A percentile compares a stretch with the other conserved stretches of the same genome.
Conservation (phyloP, 2,329 filamentous ascomycete genomes). For the Fusarium begoniae region DNA sequence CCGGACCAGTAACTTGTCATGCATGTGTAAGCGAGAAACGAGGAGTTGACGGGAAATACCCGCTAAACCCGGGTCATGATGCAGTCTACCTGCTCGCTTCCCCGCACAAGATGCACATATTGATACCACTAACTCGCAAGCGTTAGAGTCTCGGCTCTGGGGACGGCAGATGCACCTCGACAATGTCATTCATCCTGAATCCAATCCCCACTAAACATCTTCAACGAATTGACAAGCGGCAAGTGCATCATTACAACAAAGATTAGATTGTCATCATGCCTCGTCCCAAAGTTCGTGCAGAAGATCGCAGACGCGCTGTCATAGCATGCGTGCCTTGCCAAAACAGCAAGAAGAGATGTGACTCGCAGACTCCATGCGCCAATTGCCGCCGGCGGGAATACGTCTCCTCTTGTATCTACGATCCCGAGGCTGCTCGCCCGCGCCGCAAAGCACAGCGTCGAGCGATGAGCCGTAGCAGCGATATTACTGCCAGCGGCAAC, state of each 20-base stretch:
- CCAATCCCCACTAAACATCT: neutral
- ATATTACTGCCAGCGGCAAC: neutral
- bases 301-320: neutral
- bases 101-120: neutral
- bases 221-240: neutral
- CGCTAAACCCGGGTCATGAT: neutral
- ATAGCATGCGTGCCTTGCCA: neutral
- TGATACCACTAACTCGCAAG: neutral
- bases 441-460: neutral
- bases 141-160: neutral
- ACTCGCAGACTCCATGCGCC: neutral
- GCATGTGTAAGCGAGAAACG: neutral
- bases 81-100: neutral
- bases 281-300: neutral
- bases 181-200: neutral
- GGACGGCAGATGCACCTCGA: neutral
- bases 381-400: neutral
- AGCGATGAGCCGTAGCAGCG: neutral
- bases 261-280: neutral
- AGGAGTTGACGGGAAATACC: neutral
- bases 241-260: neutral
- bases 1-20: neutral
- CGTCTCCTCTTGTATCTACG: neutral
- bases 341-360: constrained; percentile 1
- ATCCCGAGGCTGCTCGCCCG: neutral